Base-by-base conservation (phyloP, 2,329 filamentous ascomycete genomes). In the Colletotrichum horii region DNA sequence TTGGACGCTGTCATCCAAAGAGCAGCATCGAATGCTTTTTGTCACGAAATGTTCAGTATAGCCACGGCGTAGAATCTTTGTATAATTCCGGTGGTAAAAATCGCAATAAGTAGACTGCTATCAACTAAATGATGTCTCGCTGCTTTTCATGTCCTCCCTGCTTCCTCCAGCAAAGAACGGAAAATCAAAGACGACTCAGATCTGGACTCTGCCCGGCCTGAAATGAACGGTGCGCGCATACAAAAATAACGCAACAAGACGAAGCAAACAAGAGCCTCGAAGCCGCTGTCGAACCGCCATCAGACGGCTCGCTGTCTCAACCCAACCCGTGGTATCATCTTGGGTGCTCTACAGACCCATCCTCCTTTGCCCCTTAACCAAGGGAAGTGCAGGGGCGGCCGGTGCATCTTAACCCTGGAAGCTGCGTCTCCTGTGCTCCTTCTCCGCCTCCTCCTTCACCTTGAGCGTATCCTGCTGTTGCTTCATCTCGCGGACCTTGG, bases 401-500 rank as follows among this genome's bases (percentile, higher is more conserved):
- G 28, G 6, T 56, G 26, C 36, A 30, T 56, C 58, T 72, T 30
- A 78, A 3, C 77, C 78, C 70, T 82, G 81, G 62, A 83, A 81
- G 76, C 81, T 83, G 69, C 80, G 80, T 65, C 83, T 83, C 79
- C 83, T 86, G 56, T 83, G 86, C 77, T 90, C 88, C 82, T 89
- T 88, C 81, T 88, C 85, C 24, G 88, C 87, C 78, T 90, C 88
- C 80, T 93, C 87, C 84, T 92, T 88, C 85, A 94, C 83, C 83
- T 93, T 93, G 79, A 94, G 89, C 36, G 91, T 91, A 82, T 96
- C 93, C 82, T 98, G 94, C 80, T 96, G 91, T 79, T 95, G 94
- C 89, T 97, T 97, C 91, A 95, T 94, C 85, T 98, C 96, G 76
- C 94, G 92, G 61, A 98, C 95, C 88, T 98, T 98, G 78, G 96